phyloP scores from a whole-genome alignment of 345 rosid species.

The Heritiera littoralis region DNA sequence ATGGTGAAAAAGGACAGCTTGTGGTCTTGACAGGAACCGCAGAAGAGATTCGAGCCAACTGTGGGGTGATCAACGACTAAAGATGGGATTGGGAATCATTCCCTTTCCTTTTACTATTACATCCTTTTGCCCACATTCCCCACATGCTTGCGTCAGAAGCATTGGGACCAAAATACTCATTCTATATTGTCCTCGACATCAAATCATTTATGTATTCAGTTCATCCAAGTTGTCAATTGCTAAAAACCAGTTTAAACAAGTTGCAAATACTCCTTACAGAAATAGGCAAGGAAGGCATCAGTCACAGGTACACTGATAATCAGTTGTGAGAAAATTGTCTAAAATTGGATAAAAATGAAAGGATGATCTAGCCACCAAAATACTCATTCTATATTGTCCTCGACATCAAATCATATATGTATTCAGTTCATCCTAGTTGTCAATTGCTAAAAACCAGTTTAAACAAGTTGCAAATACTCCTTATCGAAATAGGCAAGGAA shows the following conservation, averaged over 20 bases:
- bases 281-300: not conserved
- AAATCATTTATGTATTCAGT: not conserved
- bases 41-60: slow-evolving; percentile 67
- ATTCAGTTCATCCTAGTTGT: not conserved
- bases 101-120: too few species aligned
- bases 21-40: slow-evolving; percentile 54
- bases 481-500: not conserved
- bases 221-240: not conserved
- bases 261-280: not conserved
- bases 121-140: too few species aligned
- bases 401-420: not conserved
- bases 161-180: not conserved
- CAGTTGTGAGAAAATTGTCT: not conserved
- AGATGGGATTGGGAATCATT: not conserved
- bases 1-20: slow-evolving; percentile 78
- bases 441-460: not conserved
- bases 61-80: slow-evolving; percentile 48
- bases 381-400: not conserved
- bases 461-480: not conserved
- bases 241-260: not conserved
- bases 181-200: not conserved
- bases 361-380: slow-evolving; percentile 7
- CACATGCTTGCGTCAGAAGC: too few species aligned
- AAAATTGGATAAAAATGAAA: not conserved
- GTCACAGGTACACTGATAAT: not conserved